phyloP scores from a whole-genome alignment of 164 flowering plant genomes.

The Saururus chinensis region DNA sequence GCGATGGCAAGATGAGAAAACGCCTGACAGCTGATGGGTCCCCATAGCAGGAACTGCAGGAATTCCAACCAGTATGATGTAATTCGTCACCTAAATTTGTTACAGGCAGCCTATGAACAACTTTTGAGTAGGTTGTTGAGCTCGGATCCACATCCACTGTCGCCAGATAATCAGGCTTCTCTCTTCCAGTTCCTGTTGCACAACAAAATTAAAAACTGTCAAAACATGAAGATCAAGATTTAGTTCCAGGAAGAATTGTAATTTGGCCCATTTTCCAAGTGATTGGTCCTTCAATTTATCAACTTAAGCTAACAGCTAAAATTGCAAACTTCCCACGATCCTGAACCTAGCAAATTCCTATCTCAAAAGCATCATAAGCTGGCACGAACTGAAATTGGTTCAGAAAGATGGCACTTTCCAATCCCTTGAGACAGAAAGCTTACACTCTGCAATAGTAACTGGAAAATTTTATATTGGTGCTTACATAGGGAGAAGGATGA shows the following conservation, averaged over 20 bases:
- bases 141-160: constrained; percentile 89
- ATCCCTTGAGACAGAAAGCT: too few species aligned
- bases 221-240: neutral
- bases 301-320: neutral
- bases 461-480: too few species aligned
- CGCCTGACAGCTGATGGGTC: constrained; percentile 75
- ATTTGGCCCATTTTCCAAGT: too few species aligned
- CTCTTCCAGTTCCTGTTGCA: constrained; percentile 64
- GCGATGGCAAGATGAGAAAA: constrained; percentile 69
- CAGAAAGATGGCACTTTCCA: too few species aligned
- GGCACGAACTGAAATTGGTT: too few species aligned
- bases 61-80: constrained; percentile 96
- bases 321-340: neutral
- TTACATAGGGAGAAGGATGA: neutral
- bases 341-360: too few species aligned
- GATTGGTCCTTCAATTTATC: neutral
- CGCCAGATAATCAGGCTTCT: constrained; percentile 85
- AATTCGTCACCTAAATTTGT: constrained; percentile 77
- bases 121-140: constrained; percentile 80
- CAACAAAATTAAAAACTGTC: neutral
- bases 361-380: too few species aligned
- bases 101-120: constrained; percentile 75
- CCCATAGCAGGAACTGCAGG: constrained; percentile 98
- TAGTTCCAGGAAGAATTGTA: too few species aligned
- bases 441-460: too few species aligned